Evolutionary conservation across 2,329 filamentous ascomycete species (phyloP), one percentile per base, ranked within the genome.

Genomic region (Nannizziopsis barbatae): DNA sequence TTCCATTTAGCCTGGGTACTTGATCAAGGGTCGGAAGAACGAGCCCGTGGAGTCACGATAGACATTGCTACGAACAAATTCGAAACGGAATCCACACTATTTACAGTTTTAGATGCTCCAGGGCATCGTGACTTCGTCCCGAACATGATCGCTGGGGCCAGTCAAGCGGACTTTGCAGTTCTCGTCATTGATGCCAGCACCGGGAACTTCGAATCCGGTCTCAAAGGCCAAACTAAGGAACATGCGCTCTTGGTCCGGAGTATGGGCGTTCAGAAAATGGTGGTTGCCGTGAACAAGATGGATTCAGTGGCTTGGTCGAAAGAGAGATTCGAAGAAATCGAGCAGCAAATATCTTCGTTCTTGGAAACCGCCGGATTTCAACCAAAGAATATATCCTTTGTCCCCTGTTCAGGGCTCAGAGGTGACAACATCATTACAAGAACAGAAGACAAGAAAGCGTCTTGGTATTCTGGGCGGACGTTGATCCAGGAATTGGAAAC

Each of bases 81-180:
- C 61, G 86, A 93, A 62, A 98, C 93, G 0, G 81, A 86, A 1
- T 83, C 76, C 45, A 92, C 87, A 0, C 77, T 76, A 9, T 96
- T 96, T 61, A 96, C 92, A 1, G 95, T 98, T 40, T 75, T 98
- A 3, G 92, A 98, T 63, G 90, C 92, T 0, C 92, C 92, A 0
- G 92, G 92, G 0, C 92, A 98, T 65, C 79, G 82, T 52, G 92
- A 98, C 63, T 98, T 96, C 62, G 88, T 98, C 15, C 92, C 92
- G 0, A 98, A 95, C 65, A 98, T 98, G 92, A 95, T 98, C 63
- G 90, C 90, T 1, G 92, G 92, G 11, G 88, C 90, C 2, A 92
- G 86, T 51, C 90, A 95, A 66, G 93, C 92, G 8, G 92, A 98
- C 63, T 92, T 96, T 65, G 92, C 89, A 0, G 84, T 98, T 0